A percentile compares a stretch with the other conserved stretches of the same genome.
These are phyloP conservation scores for Zygnema cylindricum DNA, from an alignment of 139 green algal species.

Conservation along the genomic window DNA sequence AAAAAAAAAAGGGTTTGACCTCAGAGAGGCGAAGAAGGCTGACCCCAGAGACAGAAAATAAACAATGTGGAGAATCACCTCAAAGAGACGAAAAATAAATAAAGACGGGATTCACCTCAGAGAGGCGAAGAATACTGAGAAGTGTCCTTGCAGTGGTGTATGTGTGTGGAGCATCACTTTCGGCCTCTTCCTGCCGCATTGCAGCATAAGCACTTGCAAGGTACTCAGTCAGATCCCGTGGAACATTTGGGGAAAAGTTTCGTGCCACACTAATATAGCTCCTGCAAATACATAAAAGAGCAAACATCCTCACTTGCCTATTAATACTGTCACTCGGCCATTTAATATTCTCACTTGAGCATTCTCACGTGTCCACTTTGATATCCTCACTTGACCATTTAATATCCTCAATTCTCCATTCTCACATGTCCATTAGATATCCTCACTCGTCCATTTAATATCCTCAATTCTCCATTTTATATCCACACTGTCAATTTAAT, in stretches of 20 bases:
- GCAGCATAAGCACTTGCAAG: slow-evolving; percentile 86
- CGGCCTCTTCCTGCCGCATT: slow-evolving; percentile 79
- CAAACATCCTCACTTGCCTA: background rate
- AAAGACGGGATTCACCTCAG: too few species aligned
- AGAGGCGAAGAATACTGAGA: slow-evolving; percentile 92
- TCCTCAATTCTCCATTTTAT: too few species aligned
- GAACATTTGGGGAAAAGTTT: slow-evolving; percentile 77
- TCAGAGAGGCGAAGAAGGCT: too few species aligned
- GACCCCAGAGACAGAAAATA: too few species aligned
- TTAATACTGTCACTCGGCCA: background rate
- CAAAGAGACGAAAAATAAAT: too few species aligned
- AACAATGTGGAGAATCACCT: too few species aligned
- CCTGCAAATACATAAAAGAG: background rate
- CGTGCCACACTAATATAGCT: slow-evolving; percentile 51
- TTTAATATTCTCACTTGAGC: background rate
- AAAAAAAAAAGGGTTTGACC: too few species aligned
- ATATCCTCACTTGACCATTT: too few species aligned
- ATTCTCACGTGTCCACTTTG: too few species aligned
- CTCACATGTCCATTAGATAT: background rate
- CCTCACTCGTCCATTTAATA: background rate
- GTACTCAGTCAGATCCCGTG: slow-evolving; percentile 85
- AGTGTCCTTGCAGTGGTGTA: slow-evolving; percentile 91
- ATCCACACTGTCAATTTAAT: too few species aligned
- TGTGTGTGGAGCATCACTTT: slow-evolving; percentile 55
- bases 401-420: background rate